Conservation (phyloP, 257 asterid species). For the Ajuga chamaepitys region DNA sequence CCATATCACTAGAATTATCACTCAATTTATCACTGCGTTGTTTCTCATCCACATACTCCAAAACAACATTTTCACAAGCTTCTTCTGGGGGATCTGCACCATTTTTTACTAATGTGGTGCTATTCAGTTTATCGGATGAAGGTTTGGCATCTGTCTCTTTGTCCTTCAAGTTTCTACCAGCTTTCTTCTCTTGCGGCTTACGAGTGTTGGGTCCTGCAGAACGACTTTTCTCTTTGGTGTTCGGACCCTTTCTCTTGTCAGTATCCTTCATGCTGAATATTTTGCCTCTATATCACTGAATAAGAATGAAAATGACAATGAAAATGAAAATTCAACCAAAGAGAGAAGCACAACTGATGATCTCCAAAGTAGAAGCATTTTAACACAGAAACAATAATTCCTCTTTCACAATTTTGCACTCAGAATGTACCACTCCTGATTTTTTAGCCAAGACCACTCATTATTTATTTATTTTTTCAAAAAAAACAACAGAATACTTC, state of each 20-base stretch:
- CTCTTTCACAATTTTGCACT: not conserved
- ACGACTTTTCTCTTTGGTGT: conserved; percentile 36
- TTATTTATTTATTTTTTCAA: not conserved
- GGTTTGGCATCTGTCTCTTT: conserved; percentile 45
- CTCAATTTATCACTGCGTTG: conserved; percentile 36
- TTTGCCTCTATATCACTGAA: conserved; percentile 28
- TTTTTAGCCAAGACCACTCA: not conserved
- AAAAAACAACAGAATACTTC: no score
- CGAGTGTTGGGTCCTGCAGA: conserved; percentile 47
- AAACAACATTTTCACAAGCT: conserved; percentile 42
- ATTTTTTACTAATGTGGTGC: conserved; percentile 26
- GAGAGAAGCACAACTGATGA: conserved; percentile 13
- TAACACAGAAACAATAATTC: not conserved
- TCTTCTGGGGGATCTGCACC: conserved; percentile 51
- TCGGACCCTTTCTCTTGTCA: conserved; percentile 52
- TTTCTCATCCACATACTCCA: conserved; percentile 51
- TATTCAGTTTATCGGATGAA: conserved; percentile 26
- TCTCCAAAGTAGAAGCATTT: not conserved
- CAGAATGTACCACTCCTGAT: not conserved
- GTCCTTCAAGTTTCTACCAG: conserved; percentile 35
- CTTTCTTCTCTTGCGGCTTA: conserved; percentile 42
- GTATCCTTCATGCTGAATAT: conserved; percentile 60
- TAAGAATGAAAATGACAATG: not conserved
- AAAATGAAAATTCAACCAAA: no score
- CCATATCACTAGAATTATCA: conserved; percentile 49